phyloP scores from a whole-genome alignment of 495 filamentous ascomycete species.

The Penicillium antarcticum region DNA sequence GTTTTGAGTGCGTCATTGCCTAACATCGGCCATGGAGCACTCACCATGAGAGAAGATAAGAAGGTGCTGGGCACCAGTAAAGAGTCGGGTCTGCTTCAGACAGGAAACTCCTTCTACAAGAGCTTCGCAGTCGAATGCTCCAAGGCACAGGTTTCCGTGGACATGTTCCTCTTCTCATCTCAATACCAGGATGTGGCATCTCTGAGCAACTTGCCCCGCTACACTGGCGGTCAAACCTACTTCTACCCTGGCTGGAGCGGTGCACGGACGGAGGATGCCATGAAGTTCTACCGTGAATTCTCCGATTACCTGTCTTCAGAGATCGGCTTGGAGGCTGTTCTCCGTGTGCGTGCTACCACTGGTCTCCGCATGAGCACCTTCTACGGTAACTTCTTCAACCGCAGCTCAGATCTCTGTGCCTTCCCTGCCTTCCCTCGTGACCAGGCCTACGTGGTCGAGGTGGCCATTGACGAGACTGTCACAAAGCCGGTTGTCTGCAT shows the following conservation, averaged over 20 bases:
- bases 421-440: conserved; percentile 98
- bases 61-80: conserved; percentile 93
- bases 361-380: conserved; percentile 95
- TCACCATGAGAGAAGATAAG: conserved; percentile 95
- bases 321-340: conserved; percentile 93
- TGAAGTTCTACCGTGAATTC: conserved; percentile 96
- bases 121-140: conserved; percentile 98
- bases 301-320: conserved; percentile 93
- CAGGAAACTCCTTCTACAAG: conserved; percentile 95
- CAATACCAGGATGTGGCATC: conserved; percentile 97
- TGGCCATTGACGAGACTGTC: conserved; percentile 93
- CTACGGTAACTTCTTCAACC: conserved; percentile 99
- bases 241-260: conserved; percentile 99
- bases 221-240: conserved; percentile 96
- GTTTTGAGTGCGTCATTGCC: conserved; percentile 87
- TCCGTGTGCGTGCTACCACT: conserved; percentile 91
- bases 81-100: conserved; percentile 83
- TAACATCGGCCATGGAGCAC: conserved; percentile 85
- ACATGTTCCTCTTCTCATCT: conserved; percentile 98
- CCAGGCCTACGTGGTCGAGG: conserved; percentile 97
- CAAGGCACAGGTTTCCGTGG: conserved; percentile 96
- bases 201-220: conserved; percentile 88
- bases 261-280: conserved; percentile 84
- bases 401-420: conserved; percentile 92
- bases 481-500: conserved; percentile 92